Percentiles rank a stretch among this genome's conserved stretches.
phyloP scores from a whole-genome alignment of 2,329 filamentous ascomycete species.

The Talaromyces albobiverticillius region DNA sequence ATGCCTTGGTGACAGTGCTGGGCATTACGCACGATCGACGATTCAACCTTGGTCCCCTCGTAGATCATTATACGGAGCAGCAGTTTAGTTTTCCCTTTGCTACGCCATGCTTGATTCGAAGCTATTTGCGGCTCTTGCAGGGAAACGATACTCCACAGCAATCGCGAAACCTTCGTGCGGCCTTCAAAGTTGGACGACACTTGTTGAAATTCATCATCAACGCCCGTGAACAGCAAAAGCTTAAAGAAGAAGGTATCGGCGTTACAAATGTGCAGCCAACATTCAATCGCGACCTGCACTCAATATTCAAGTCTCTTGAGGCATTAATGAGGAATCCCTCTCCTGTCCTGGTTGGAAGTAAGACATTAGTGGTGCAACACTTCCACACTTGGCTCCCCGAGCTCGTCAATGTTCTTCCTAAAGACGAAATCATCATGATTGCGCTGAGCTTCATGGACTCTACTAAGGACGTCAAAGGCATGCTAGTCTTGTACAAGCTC shows the following conservation, averaged over 20 bases:
- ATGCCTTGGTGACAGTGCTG: constrained; percentile 81
- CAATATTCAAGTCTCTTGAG: constrained; percentile 87
- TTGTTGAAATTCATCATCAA: constrained; percentile 94
- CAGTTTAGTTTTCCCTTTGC: constrained; percentile 93
- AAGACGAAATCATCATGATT: constrained; percentile 84
- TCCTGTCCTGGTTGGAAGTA: constrained; percentile 84
- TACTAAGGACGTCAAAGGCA: constrained; percentile 81
- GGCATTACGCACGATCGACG: constrained; percentile 92
- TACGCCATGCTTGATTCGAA: constrained; percentile 80
- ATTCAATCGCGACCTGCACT: constrained; percentile 79
- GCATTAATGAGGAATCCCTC: constrained; percentile 83
- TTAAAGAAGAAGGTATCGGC: constrained; percentile 83
- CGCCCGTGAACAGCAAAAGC: constrained; percentile 77
- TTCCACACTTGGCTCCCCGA: constrained; percentile 98
- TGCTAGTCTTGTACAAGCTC: constrained; percentile 86
- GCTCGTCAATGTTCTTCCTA: constrained; percentile 69
- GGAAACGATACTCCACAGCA: constrained; percentile 73
- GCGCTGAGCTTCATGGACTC: constrained; percentile 93
- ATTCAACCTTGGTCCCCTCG: constrained; percentile 85
- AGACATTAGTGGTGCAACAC: constrained; percentile 92
- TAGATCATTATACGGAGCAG: constrained; percentile 85
- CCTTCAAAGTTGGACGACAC: constrained; percentile 91
- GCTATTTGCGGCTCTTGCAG: constrained; percentile 77
- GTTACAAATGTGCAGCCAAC: constrained; percentile 69
- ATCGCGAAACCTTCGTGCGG: constrained; percentile 79